Base-by-base conservation (phyloP, 495 filamentous ascomycete species). In the Neurospora tetrasperma region DNA sequence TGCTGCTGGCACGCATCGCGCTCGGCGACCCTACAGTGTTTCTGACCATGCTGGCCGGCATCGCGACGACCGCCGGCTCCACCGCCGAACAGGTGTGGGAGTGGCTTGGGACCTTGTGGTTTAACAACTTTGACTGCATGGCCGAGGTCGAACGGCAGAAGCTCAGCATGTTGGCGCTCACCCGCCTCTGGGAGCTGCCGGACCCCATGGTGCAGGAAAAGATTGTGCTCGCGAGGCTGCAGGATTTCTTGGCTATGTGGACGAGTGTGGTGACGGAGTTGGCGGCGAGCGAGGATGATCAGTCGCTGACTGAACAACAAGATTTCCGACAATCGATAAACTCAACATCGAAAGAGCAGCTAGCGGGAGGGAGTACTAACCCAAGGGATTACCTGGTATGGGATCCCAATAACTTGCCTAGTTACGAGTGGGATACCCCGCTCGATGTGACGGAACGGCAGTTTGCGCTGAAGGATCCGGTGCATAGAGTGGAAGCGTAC, bases 31-130 rank as follows among this genome's bases (percentile, higher is more conserved):
- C 94, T 0, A 78, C 78, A 10, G 83, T 91, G 38, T 90, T 97
- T 74, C 80, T 88, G 14, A 87, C 85, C 31, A 87, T 90, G 69
- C 79, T 93, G 27, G 75, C 78, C 11, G 76, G 78, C 14, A 77
- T 89, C 59, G 54, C 54, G 27, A 18, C 5, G 2, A 74, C 78
- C 44, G 75, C 79, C 66, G 71, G 76, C 75, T 39, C 83, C 40
- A 72, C 78, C 4, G 69, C 82, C 20, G 81, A 85, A 4, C 86
- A 90, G 43, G 83, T 86, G 38, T 87, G 86, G 74, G 81, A 90
- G 54, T 97, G 94, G 94, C 84, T 98, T 40, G 81, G 93, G 48
- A 84, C 86, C 1, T 94, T 96, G 80, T 99, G 96, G 96, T 97
- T 98, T 82, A 80, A 82, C 43, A 91, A 94, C 76, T 93, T 96